Base-by-base conservation (phyloP, 257 asterid genomes). In the Ehretia macrophylla region DNA sequence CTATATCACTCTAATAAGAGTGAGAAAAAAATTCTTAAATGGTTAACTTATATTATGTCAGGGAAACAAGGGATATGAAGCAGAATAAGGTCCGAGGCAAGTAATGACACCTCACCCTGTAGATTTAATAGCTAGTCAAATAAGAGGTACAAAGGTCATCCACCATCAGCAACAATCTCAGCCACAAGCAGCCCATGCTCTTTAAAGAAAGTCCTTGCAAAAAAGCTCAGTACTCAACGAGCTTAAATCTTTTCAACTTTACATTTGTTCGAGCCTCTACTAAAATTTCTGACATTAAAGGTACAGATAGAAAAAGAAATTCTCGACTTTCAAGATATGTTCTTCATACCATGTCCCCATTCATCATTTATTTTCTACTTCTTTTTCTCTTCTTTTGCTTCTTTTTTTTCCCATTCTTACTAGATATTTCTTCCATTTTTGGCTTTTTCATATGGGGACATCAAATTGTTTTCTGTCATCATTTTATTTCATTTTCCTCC, bases 51-150 rank as follows among this genome's bases (percentile, higher is more conserved):
- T n/a, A n/a, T n/a, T n/a, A n/a, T n/a, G n/a, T n/a, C n/a, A n/a
- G 35, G 35, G 35, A 27, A 27, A 27, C 35, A 27, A 27, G 35
- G 35, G 35, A 27, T 27, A 27, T 27, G 35, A n/a, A 27, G 35
- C 35, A 27, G 4, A 27, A 27, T 27, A 27, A 57, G 56, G 78
- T 65, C 72, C 50, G 57, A 75, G 72, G 77, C 70, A 81, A 81
- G 85, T 69, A 73, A 74, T 51, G 62, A 74, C 90, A 75, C 89
- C 91, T 80, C 95, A 88, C 90, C 88, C 57, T 67, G 65, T 77
- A 68, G 75, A 81, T 78, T 72, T 68, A 63, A 64, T 72, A 64
- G 77, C 76, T 80, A 78, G 80, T 66, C 83, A 76, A 68, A 68
- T 68, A 72, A 67, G 82, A 71, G 73, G 72, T 60, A 74, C 35